Conservation (phyloP, 2,329 filamentous ascomycete species). For the Calonectria pteridis region DNA sequence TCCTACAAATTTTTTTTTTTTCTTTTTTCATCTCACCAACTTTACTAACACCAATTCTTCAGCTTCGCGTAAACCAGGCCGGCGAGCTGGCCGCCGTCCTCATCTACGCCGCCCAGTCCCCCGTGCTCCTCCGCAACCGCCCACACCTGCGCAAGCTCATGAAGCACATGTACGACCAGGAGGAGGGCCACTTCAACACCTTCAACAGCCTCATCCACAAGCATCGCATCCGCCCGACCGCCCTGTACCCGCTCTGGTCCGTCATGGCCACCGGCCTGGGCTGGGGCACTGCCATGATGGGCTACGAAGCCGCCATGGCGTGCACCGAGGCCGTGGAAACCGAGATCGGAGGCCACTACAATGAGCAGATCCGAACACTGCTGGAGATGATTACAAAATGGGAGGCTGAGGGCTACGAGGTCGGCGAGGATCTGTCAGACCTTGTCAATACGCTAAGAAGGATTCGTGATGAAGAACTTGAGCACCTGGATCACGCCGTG, state of each 20-base stretch:
- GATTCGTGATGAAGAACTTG: constrained; percentile 95
- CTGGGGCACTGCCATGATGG: constrained; percentile 90
- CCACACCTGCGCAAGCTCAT: constrained; percentile 92
- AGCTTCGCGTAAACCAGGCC: constrained; percentile 96
- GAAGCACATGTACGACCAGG: constrained; percentile 98
- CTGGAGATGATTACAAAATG: constrained; percentile 85
- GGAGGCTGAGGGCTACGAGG: constrained; percentile 81
- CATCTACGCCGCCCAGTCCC: constrained; percentile 92
- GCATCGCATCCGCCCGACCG: constrained; percentile 92
- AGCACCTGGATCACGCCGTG: constrained; percentile 95
- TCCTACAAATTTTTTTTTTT: background rate
- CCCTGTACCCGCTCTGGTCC: constrained; percentile 92
- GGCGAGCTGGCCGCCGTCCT: constrained; percentile 96
- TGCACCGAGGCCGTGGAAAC: constrained; percentile 99
- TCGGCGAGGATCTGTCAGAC: constrained; percentile 81
- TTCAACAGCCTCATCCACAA: constrained; percentile 88
- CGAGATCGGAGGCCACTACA: constrained; percentile 97
- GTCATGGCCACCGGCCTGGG: constrained; percentile 84
- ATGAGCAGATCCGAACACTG: constrained; percentile 86
- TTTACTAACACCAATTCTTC: constrained; percentile 27
- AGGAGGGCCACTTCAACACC: constrained; percentile 85
- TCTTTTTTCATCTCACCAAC: background rate
- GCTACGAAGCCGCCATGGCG: constrained; percentile 95
- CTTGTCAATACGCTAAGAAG: constrained; percentile 81
- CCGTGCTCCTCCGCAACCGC: constrained; percentile 81